Evolutionary conservation across 495 filamentous ascomycete species (phyloP).

Genomic region (Podospora conica): DNA sequence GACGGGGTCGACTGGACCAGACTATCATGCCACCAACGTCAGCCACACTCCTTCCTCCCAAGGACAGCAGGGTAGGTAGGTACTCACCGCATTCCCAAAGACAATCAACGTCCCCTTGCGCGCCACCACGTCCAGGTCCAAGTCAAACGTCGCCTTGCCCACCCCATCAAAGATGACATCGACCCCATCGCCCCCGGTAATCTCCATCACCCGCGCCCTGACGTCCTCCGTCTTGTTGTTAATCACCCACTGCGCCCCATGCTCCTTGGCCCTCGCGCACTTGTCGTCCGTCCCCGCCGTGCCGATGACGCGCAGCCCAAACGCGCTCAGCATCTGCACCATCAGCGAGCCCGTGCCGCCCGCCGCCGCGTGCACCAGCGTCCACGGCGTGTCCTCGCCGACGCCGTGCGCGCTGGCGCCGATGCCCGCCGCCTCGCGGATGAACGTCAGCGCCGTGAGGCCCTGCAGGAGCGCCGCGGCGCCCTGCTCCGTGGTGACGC

Average conservation of each 20-base stretch:
- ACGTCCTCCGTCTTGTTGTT: conserved; percentile 67
- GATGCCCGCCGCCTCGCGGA: conserved; percentile 70
- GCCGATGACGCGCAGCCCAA: conserved; percentile 78
- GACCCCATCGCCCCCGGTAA: conserved; percentile 65
- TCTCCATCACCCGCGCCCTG: conserved; percentile 57
- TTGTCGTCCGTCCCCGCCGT: conserved; percentile 74
- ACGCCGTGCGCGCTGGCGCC: conserved; percentile 32
- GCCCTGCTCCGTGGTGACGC: conserved; percentile 54
- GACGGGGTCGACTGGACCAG: conserved; percentile 72
- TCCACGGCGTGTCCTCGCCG: conserved; percentile 62
- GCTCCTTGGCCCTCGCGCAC: conserved; percentile 56
- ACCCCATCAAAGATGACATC: conserved; percentile 84
- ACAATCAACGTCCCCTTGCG: conserved; percentile 77
- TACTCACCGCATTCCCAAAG: conserved; percentile 76
- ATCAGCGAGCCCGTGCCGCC: conserved; percentile 80
- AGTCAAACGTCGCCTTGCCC: conserved; percentile 81
- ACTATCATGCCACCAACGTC: conserved; percentile 16
- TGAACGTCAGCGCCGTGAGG: conserved; percentile 76
- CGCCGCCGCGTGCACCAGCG: conserved; percentile 85
- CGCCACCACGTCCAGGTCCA: conserved; percentile 67
- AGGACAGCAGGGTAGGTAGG: not conserved
- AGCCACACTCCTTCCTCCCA: not conserved
- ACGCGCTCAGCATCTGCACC: conserved; percentile 62
- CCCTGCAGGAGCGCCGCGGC: conserved; percentile 74
- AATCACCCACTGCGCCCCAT: conserved; percentile 67